Evolutionary conservation across 2,329 filamentous ascomycete genomes (phyloP).

Genomic region (Diplodia scrobiculata): DNA sequence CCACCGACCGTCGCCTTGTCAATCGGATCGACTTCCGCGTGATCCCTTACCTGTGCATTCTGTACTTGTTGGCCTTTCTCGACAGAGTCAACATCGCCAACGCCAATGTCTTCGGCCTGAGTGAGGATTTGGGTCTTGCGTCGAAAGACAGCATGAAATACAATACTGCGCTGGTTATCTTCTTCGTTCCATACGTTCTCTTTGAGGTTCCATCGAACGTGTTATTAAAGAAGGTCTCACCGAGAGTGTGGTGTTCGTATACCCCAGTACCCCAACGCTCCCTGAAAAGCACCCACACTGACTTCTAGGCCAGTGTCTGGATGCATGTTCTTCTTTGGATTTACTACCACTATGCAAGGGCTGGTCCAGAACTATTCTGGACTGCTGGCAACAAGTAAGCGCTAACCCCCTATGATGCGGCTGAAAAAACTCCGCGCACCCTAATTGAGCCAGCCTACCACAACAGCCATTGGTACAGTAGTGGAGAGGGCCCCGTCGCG

Average conservation of each 20-base stretch:
- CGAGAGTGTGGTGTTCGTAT: conserved; percentile 52
- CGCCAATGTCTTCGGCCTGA: conserved; percentile 56
- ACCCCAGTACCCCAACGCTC: not conserved
- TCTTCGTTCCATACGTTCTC: conserved; percentile 58
- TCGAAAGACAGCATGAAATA: conserved; percentile 46
- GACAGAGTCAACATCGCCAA: conserved; percentile 58
- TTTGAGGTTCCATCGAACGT: conserved; percentile 59
- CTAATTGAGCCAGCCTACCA: too few species aligned
- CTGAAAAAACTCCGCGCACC: too few species aligned
- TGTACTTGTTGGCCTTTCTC: conserved; percentile 56
- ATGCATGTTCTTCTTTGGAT: conserved; percentile 83
- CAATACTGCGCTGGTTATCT: conserved; percentile 57
- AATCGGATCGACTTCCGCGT: conserved; percentile 53
- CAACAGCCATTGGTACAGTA: too few species aligned
- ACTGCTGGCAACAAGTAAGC: conserved; percentile 65
- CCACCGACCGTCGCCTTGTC: conserved; percentile 53
- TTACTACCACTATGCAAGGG: conserved; percentile 75
- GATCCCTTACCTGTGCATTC: conserved; percentile 54
- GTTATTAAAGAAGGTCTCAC: conserved; percentile 55
- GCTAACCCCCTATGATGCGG: not conserved
- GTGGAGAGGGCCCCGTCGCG: too few species aligned
- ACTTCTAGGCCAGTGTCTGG: conserved; percentile 55
- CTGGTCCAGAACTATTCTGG: conserved; percentile 76
- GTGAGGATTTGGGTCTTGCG: conserved; percentile 49
- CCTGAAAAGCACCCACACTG: not conserved